Evolutionary conservation across 176 grass and related monocot species (phyloP), one percentile per base, ranked within the genome.

Genomic region (Echinochloa phyllopogon): DNA sequence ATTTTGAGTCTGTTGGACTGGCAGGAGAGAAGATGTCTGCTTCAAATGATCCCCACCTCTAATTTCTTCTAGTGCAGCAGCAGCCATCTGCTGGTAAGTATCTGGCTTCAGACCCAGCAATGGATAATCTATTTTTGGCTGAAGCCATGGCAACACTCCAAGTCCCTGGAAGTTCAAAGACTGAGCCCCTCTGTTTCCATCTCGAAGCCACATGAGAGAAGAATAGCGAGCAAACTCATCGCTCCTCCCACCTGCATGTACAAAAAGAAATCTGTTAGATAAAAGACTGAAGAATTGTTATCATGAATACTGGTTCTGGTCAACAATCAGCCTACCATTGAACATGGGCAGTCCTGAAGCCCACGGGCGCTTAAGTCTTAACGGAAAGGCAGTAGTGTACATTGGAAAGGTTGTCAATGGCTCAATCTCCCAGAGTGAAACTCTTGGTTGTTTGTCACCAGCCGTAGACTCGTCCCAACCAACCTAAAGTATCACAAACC

Each of bases 381-480:
- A 86, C 40, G 95, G 95, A 82, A 98, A 98, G 20, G 89, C 75
- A 44, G 91, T 92, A 77, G 96, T 93, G 84, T 95, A 98, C 91
- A 98, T 98, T 0, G 93, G 93, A 90, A 98, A 98, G 16, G 96
- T 95, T 58, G 93, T 95, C 76, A 95, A 62, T 67, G 96, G 91
- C 85, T 98, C 96, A 8, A 95, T 98, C 69, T 98, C 96, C 96
- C 96, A 98, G 8, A 95, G 87, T 58, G 96, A 98, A 69, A 95
- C 96, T 76, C 91, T 93, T 17, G 91, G 93, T 50, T 95, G 93
- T 79, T 92, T 93, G 77, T 98, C 91, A 78, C 93, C 93, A 77
- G 96, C 91, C n/a, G 93, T 95, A 59, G 96, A 95, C 74, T 98
- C 96, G 74, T 98, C 96, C 96, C 93, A 98, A 88, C 96, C 96